Evolutionary conservation across 2,329 filamentous ascomycete species (phyloP).

Genomic region (Tolypocladium album): DNA sequence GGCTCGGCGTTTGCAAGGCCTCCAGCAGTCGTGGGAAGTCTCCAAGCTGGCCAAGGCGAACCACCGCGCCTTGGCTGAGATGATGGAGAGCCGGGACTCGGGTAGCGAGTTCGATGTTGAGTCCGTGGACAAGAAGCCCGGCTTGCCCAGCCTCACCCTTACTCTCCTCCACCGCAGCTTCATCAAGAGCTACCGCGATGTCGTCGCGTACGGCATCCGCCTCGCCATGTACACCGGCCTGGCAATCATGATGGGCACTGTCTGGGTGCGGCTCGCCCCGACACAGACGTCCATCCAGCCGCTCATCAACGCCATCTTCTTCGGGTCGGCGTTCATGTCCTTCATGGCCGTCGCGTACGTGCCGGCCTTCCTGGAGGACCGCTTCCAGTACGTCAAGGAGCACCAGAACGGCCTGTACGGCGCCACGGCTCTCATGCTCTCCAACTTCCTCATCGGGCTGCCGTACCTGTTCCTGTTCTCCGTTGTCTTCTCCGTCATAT

Average conservation of each 20-base stretch:
- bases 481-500: slow-evolving; percentile 61
- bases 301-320: slow-evolving; percentile 75
- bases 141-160: slow-evolving; percentile 38
- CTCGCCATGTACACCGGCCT: slow-evolving; percentile 69
- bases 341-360: slow-evolving; percentile 82
- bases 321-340: slow-evolving; percentile 64
- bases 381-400: slow-evolving; percentile 39
- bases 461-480: slow-evolving; percentile 75
- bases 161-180: slow-evolving; percentile 68
- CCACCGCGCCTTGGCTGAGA: neutral
- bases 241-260: slow-evolving; percentile 80
- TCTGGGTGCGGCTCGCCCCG: slow-evolving; percentile 64
- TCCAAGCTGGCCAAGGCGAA: neutral
- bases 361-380: slow-evolving; percentile 72
- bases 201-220: slow-evolving; percentile 75
- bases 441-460: slow-evolving; percentile 74
- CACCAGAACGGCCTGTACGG: slow-evolving; percentile 74
- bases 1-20: slow-evolving; percentile 21
- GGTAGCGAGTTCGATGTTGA: slow-evolving; percentile 12
- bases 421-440: slow-evolving; percentile 57
- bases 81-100: neutral
- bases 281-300: slow-evolving; percentile 66
- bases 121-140: slow-evolving; percentile 23
- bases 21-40: slow-evolving; percentile 15
- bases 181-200: slow-evolving; percentile 75